A percentile compares a stretch with the other conserved stretches of the same genome.
These are phyloP conservation scores for Triticum monococcum DNA, from an alignment of 176 grass and related monocot genomes.

Conservation along the genomic window DNA sequence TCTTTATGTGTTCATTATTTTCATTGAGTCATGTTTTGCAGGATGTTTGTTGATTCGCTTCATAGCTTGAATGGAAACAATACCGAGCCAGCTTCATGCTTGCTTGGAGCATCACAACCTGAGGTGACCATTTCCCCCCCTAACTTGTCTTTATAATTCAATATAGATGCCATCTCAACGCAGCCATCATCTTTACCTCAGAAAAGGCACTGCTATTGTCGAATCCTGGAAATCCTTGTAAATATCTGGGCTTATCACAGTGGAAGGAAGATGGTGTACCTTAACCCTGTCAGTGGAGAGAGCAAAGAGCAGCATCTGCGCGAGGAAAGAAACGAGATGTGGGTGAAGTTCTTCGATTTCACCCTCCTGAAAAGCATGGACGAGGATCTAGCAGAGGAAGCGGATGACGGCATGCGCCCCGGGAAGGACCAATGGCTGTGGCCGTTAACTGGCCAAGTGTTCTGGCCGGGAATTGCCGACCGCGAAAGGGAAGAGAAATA, in stretches of 20 bases:
- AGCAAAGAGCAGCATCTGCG: conserved; percentile 72
- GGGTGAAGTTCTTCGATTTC: conserved; percentile 89
- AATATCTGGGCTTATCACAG: conserved; percentile 99
- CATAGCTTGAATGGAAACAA: conserved; percentile 66
- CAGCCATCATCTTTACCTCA: conserved; percentile 34
- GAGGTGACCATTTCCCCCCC: conserved; percentile 49
- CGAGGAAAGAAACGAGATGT: conserved; percentile 62
- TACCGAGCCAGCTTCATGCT: conserved; percentile 46
- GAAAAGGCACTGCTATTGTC: conserved; percentile 98
- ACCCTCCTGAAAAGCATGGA: conserved; percentile 92
- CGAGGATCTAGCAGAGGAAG: conserved; percentile 96
- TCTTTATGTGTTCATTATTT: conserved; percentile 9
- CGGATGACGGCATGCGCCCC: conserved; percentile 73
- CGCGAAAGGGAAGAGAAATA: conserved; percentile 84
- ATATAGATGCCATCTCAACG: conserved; percentile 19
- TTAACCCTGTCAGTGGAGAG: conserved; percentile 65
- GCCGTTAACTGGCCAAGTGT: conserved; percentile 84
- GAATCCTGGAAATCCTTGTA: conserved; percentile 81
- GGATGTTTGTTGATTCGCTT: conserved; percentile 97
- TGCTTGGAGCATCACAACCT: conserved; percentile 79
- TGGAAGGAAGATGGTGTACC: conserved; percentile 78
- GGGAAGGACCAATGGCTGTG: conserved; percentile 68
- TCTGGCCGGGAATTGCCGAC: conserved; percentile 83
- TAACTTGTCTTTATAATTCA: conserved; percentile 10
- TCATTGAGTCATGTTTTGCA: conserved; percentile 33